Conservation (phyloP, 106 monocot genomes). For the Dioscorea alata region DNA sequence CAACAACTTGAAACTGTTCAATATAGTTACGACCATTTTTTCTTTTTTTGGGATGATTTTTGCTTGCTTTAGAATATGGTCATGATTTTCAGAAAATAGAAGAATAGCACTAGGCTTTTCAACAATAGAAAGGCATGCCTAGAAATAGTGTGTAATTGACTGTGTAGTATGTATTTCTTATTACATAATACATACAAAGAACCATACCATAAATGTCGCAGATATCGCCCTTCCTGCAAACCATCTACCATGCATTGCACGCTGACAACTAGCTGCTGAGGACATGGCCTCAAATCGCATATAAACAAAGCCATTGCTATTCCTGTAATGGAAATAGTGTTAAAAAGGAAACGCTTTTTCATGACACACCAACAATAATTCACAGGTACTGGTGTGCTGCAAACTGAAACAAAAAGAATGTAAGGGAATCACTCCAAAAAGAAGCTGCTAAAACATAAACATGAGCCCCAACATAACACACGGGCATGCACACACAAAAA, state of each 20-base stretch:
- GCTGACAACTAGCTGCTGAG: constrained; percentile 34
- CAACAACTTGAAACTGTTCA: neutral
- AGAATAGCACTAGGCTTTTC: neutral
- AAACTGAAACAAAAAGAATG: neutral
- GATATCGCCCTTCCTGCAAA: constrained; percentile 49
- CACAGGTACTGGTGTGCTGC: neutral
- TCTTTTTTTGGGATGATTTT: neutral
- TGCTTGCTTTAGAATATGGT: neutral
- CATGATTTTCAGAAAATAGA: neutral
- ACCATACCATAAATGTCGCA: constrained; percentile 42
- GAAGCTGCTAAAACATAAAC: no score
- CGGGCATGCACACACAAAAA: no score
- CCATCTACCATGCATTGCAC: constrained; percentile 51
- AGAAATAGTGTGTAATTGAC: neutral
- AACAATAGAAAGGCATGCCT: neutral
- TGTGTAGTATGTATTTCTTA: neutral
- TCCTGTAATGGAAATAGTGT: constrained; percentile 10
- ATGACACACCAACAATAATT: no score
- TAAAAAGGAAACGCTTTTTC: neutral
- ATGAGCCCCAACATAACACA: no score
- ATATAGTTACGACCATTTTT: no score
- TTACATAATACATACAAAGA: neutral
- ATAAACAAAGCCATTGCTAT: constrained; percentile 46
- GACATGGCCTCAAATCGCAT: constrained; percentile 35
- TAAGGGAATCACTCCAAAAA: no score